Conservation (phyloP, 306 rosid genomes). For the Begonia fuchsioides region DNA sequence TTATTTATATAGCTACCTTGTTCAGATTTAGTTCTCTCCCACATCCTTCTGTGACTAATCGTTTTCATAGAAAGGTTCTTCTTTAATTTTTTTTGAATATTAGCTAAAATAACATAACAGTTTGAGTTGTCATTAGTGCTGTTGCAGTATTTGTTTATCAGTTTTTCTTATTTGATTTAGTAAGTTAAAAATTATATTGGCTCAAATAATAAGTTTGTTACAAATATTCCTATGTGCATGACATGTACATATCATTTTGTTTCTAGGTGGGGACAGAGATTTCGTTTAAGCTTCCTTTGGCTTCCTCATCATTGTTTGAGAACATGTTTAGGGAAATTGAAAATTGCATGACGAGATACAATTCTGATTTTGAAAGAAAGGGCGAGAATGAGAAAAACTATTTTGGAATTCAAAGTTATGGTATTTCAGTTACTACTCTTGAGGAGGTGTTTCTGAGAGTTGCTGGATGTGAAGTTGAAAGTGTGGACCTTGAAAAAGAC, state of each 20-base stretch:
- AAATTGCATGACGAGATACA: slow-evolving; percentile 53
- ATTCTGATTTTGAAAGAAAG: slow-evolving; percentile 19
- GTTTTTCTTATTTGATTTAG: too few species aligned
- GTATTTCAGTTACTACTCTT: slow-evolving; percentile 91
- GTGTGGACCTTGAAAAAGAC: slow-evolving; percentile 28
- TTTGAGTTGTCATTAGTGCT: too few species aligned
- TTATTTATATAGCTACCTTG: too few species aligned
- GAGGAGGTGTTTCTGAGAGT: slow-evolving; percentile 96
- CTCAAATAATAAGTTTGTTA: too few species aligned
- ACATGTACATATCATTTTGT: slow-evolving; percentile 12
- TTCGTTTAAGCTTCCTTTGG: slow-evolving; percentile 92
- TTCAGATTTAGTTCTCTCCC: too few species aligned
- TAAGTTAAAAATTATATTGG: too few species aligned
- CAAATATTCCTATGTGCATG: neutral
- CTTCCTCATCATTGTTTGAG: slow-evolving; percentile 75
- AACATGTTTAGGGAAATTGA: slow-evolving; percentile 92
- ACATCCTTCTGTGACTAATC: too few species aligned
- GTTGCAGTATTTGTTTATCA: too few species aligned
- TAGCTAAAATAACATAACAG: too few species aligned
- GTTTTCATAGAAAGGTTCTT: too few species aligned
- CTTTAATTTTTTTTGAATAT: too few species aligned
- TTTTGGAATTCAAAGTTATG: slow-evolving; percentile 85
- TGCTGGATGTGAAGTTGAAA: slow-evolving; percentile 64
- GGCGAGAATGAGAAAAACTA: slow-evolving; percentile 23
- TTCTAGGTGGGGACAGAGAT: slow-evolving; percentile 95